phyloP scores from a whole-genome alignment of 2,329 filamentous ascomycete species.

The Fusarium fracticaudum region DNA sequence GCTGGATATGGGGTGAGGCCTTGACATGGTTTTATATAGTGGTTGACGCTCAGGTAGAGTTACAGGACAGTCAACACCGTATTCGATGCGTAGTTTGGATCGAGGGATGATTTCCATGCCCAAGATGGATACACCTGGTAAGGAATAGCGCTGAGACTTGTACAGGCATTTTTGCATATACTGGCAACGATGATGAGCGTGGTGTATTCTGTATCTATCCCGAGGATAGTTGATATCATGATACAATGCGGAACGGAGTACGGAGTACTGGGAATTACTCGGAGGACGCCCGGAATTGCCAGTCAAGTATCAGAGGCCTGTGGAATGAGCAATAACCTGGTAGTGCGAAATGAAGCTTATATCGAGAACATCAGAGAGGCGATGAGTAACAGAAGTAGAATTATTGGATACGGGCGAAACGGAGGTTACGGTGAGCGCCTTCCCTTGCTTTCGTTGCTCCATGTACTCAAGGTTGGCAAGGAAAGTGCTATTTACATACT shows the following conservation, averaged over 20 bases:
- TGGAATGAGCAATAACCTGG: neutral
- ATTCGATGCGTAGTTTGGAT: conserved; percentile 9
- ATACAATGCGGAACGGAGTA: neutral
- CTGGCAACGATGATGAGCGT: conserved; percentile 18
- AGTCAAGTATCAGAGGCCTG: neutral
- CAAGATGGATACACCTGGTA: conserved; percentile 20
- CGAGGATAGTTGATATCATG: neutral
- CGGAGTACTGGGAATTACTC: neutral
- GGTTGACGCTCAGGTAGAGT: conserved; percentile 5
- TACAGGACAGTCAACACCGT: conserved; percentile 3
- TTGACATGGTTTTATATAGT: conserved; percentile 23
- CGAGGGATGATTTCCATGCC: conserved; percentile 5
- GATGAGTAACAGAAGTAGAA: neutral
- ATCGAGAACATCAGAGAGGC: neutral
- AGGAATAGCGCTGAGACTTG: conserved; percentile 21
- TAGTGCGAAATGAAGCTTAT: neutral
- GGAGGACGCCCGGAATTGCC: conserved; percentile 6
- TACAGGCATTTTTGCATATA: conserved; percentile 11
- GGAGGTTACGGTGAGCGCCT: neutral
- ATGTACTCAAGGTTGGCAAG: neutral
- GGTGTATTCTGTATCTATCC: neutral
- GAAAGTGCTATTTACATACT: neutral
- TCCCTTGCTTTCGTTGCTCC: neutral
- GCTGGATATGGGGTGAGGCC: conserved; percentile 23
- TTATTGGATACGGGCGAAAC: neutral